Conservation (phyloP, 2,329 filamentous ascomycete genomes). For the Pyrenochaeta sp. region DNA sequence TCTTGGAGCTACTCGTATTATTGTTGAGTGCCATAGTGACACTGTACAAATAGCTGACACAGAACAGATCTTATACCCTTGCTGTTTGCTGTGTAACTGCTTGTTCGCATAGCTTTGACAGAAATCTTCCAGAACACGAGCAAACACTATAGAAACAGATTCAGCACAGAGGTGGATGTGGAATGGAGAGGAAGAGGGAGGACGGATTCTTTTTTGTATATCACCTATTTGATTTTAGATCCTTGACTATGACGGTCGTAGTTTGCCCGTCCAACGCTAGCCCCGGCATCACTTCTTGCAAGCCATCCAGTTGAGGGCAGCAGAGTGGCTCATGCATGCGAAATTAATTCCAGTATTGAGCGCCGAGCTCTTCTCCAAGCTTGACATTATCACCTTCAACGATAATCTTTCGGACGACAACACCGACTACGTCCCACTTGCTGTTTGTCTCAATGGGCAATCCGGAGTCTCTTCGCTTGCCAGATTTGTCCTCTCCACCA, state of each 20-base stretch:
- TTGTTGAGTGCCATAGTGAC: too few species aligned
- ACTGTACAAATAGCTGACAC: too few species aligned
- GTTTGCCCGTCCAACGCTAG: background rate
- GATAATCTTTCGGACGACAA: slow-evolving; percentile 41
- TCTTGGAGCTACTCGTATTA: too few species aligned
- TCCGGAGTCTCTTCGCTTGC: slow-evolving; percentile 43
- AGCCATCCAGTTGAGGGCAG: background rate
- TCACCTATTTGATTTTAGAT: background rate
- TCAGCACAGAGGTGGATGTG: too few species aligned
- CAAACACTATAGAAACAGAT: too few species aligned
- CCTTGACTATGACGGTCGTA: background rate
- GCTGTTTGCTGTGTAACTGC: too few species aligned
- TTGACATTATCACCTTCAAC: slow-evolving; percentile 36
- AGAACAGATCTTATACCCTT: too few species aligned
- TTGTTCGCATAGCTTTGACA: too few species aligned
- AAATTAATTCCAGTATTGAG: slow-evolving; percentile 38
- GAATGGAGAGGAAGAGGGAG: background rate
- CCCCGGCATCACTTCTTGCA: background rate
- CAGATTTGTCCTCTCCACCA: slow-evolving; percentile 34
- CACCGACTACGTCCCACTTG: slow-evolving; percentile 46
- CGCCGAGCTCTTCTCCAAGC: slow-evolving; percentile 44
- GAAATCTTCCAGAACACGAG: too few species aligned
- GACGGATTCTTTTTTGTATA: background rate
- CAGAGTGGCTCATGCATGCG: background rate
- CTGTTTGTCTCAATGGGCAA: slow-evolving; percentile 44